Evolutionary conservation across 2,329 filamentous ascomycete species (phyloP), one percentile per base, ranked within the genome.

Genomic region (Harringtonia lauricola): DNA sequence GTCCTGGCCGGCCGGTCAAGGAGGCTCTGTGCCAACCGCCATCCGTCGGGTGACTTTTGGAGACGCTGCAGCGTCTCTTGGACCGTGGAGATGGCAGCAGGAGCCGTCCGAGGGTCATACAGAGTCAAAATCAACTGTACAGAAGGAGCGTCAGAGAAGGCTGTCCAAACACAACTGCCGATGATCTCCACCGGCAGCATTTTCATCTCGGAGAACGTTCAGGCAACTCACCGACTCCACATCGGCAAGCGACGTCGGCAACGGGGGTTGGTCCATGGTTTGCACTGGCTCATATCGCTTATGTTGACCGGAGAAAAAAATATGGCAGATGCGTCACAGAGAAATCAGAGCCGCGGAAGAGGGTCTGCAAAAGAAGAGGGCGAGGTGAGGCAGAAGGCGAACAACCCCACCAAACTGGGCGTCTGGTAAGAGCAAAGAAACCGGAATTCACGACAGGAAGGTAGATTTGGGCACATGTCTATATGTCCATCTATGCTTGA

Each of bases 1-100:
- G 68, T 68, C 7, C 12, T 24, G 9, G 41, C 35, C 0, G 48
- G 44, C 10, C 49, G 48, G 10, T 52, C 49, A 12, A 95, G 67
- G 14, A 96, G 70, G 41, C 78, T 76, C 56, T 90, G 81, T 18
- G 87, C 88, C 37, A 95, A 72, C 44, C 83, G 73, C 92, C 92
- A 98, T 43, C 88, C 90, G 55, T 86, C 72, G 2, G 81, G 70
- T 3, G 86, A 85, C 52, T 79, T 79, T 58, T 96, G 92, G 17
- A 95, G 67, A 22, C 72, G 70, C 49, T 92, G 86, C 14, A 98
- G 68, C 14, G 81, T 77, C 45, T 84, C 79, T 58, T 96, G 86
- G 39, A 72, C 71, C 18, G 60, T 62, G 12, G 66, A 59, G 41
- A 78, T 68, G 18, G 59, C 60, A 29, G 67, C 63, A 34, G 72